Evolutionary conservation across 371 early-diverging fungal genomes (phyloP).

Genomic region (Mortierella sp.): DNA sequence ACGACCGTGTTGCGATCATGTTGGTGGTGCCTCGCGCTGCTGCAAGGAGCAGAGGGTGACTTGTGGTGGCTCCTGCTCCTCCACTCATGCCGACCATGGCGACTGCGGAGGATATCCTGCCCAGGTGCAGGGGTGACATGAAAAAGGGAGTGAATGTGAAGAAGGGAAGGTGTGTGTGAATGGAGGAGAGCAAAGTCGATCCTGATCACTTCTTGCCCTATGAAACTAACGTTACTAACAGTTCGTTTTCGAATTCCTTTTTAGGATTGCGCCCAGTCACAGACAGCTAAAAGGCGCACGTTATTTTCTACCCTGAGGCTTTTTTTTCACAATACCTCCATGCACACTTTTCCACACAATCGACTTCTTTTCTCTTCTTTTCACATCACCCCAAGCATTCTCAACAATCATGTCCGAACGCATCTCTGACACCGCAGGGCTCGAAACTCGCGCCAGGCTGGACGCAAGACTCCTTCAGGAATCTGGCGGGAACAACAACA

Average conservation of each 20-base stretch:
- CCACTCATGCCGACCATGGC: conserved; percentile 30
- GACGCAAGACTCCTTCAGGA: conserved; percentile 33
- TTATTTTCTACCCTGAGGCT: too few species aligned
- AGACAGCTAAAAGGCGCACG: too few species aligned
- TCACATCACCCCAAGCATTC: background rate
- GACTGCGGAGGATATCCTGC: conserved; percentile 38
- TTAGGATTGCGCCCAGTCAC: too few species aligned
- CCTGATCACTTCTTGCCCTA: too few species aligned
- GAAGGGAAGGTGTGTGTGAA: too few species aligned
- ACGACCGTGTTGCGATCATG: background rate
- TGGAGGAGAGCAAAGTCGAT: background rate
- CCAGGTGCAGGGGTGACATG: conserved; percentile 47
- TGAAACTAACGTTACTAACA: too few species aligned
- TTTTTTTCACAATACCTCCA: too few species aligned
- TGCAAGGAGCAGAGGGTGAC: conserved; percentile 24
- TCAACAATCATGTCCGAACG: conserved; percentile 26
- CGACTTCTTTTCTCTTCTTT: background rate
- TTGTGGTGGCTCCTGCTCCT: conserved; percentile 8
- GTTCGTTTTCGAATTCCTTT: too few species aligned
- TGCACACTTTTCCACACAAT: background rate
- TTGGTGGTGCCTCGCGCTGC: conserved; percentile 12
- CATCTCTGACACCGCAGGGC: conserved; percentile 14
- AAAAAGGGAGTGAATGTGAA: background rate
- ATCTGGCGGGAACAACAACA: conserved; percentile 18
- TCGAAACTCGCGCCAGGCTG: conserved; percentile 21